These are phyloP conservation scores for Ogataea sp. DNA, from an alignment of 805 yeast species.

Conservation along the genomic window DNA sequence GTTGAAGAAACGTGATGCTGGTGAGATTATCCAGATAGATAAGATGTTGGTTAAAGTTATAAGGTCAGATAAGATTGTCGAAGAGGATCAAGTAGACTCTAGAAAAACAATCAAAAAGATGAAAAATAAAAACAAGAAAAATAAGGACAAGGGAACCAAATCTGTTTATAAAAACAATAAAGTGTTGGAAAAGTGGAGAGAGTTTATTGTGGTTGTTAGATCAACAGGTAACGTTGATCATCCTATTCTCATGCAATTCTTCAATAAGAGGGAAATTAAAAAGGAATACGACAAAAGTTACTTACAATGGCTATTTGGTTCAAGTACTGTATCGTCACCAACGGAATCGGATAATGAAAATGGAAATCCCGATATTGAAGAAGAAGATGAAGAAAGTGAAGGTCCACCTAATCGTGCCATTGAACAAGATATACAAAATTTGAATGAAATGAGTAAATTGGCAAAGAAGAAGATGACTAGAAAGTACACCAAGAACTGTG, in stretches of 20 bases:
- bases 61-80: slow-evolving; percentile 28
- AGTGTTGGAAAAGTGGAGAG: slow-evolving; percentile 69
- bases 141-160: too few species aligned
- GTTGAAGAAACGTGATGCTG: slow-evolving; percentile 32
- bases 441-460: too few species aligned
- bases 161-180: too few species aligned
- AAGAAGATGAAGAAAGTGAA: not conserved
- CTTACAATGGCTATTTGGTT: not conserved
- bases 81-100: too few species aligned
- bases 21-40: slow-evolving; percentile 60
- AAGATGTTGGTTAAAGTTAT: slow-evolving; percentile 53
- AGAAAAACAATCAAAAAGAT: too few species aligned
- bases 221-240: slow-evolving; percentile 41
- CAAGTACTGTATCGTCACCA: too few species aligned
- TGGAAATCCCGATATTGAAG: slow-evolving; percentile 4
- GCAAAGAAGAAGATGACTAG: not conserved
- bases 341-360: not conserved
- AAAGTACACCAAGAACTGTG: slow-evolving; percentile 1
- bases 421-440: too few species aligned
- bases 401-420: not conserved
- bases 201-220: slow-evolving; percentile 65
- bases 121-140: too few species aligned
- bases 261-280: slow-evolving; percentile 34
- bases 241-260: slow-evolving; percentile 61
- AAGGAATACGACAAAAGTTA: not conserved